A percentile compares a stretch with the other conserved stretches of the same genome.
Conservation (phyloP, 228 moss, liverwort and hornwort species). For the Sphagnum magellanicum region DNA sequence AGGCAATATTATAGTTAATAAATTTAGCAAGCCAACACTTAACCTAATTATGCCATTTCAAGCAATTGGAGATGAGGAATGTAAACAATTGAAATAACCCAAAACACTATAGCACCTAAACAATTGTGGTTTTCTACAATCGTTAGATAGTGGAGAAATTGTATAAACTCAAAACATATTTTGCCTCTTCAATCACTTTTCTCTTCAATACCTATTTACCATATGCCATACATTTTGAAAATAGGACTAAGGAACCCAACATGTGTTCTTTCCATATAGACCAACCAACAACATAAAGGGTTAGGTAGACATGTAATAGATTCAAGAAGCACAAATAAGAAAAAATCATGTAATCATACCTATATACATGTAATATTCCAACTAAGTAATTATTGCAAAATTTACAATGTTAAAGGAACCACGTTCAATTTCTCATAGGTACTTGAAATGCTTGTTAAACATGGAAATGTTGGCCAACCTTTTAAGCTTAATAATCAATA, state of each 20-base stretch:
- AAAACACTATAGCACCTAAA: too few relatives aligned
- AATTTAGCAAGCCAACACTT: too few relatives aligned
- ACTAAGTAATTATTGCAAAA: background rate
- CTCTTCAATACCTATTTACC: background rate
- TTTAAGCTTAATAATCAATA: constrained; percentile 87
- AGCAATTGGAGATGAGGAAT: too few relatives aligned
- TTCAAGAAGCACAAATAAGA: too few relatives aligned
- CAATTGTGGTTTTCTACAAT: too few relatives aligned
- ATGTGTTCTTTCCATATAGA: background rate
- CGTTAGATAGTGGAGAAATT: too few relatives aligned
- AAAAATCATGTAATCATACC: too few relatives aligned
- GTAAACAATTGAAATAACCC: too few relatives aligned
- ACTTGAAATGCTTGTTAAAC: constrained; percentile 99
- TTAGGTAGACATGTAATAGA: too few relatives aligned
- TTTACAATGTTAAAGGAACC: constrained; percentile 91
- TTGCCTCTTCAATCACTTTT: background rate
- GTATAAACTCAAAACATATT: background rate
- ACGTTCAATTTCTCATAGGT: constrained; percentile 89
- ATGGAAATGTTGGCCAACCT: constrained; percentile 96
- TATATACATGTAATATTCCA: too few relatives aligned
- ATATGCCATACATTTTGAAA: background rate
- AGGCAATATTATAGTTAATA: too few relatives aligned
- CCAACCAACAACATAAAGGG: background rate
- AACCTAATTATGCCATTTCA: too few relatives aligned
- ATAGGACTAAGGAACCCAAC: background rate